Evolutionary conservation across 2,329 filamentous ascomycete genomes (phyloP).

Genomic region (Penicillium frequentans): DNA sequence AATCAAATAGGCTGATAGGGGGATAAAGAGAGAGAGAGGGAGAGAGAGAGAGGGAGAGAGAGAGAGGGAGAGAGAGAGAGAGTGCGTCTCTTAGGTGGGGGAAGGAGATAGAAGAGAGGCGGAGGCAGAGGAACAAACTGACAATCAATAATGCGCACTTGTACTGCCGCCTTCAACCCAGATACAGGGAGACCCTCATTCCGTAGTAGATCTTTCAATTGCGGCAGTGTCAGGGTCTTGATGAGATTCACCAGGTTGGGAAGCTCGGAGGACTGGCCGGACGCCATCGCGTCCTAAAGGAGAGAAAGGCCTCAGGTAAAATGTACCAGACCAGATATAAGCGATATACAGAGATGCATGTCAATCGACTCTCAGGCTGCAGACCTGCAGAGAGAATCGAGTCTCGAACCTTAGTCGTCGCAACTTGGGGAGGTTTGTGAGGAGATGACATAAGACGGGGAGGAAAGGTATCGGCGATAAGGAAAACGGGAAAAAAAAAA

Average conservation of each 20-base stretch:
- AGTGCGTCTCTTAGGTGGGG: background rate
- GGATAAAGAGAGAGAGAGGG: background rate
- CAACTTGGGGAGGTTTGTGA: background rate
- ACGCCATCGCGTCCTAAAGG: constrained; percentile 32
- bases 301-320: constrained; percentile 18
- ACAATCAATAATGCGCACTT: constrained; percentile 77
- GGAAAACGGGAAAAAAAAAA: constrained; percentile 10
- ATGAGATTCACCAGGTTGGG: constrained; percentile 45
- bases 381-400: background rate
- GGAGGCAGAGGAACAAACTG: constrained; percentile 43
- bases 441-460: constrained; percentile 37
- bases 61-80: constrained; percentile 25
- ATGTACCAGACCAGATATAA: constrained; percentile 21
- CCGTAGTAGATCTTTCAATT: constrained; percentile 75
- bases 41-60: background rate
- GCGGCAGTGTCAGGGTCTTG: constrained; percentile 60
- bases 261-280: constrained; percentile 42
- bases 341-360: constrained; percentile 29
- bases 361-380: constrained; percentile 15
- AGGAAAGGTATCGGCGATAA: constrained; percentile 15
- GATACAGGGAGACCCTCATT: constrained; percentile 73
- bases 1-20: background rate
- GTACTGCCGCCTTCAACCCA: constrained; percentile 82
- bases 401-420: background rate
- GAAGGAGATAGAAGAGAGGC: background rate